A percentile compares a stretch with the other conserved stretches of the same genome.
Evolutionary conservation across 1,284 basidiomycete genomes (phyloP).

Genomic region (Trichosporon coremiiforme): DNA sequence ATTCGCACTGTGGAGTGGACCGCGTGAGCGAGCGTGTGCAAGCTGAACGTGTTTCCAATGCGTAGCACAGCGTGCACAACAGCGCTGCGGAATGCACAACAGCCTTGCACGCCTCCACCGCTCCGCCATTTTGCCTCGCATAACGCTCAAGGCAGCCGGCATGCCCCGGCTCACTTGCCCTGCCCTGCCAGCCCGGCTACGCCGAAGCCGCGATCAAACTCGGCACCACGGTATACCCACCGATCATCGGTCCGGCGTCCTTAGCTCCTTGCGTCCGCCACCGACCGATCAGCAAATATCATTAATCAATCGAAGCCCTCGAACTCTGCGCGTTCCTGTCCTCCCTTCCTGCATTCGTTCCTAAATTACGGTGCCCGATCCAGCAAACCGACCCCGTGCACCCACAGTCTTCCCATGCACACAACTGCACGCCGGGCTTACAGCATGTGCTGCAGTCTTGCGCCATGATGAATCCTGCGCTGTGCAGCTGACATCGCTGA

Average conservation of each 20-base stretch:
- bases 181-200: too few relatives aligned
- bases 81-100: not conserved
- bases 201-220: not conserved
- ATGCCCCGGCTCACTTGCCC: not conserved
- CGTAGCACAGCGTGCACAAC: too few relatives aligned
- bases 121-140: too few relatives aligned
- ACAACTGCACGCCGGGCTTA: not conserved
- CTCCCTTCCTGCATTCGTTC: not conserved
- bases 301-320: not conserved
- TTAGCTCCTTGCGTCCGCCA: too few relatives aligned
- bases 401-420: too few relatives aligned
- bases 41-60: not conserved
- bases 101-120: not conserved
- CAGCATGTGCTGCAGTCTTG: not conserved
- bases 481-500: not conserved
- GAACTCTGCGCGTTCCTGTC: too few relatives aligned
- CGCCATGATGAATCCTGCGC: too few relatives aligned
- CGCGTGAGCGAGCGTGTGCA: too few relatives aligned
- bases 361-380: not conserved
- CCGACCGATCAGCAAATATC: not conserved
- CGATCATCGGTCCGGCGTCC: not conserved
- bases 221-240: not conserved
- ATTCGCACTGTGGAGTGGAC: slow-evolving; percentile 12
- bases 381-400: too few relatives aligned
- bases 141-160: too few relatives aligned